These are phyloP conservation scores for Cercospora sp. DNA, from an alignment of 2,329 filamentous ascomycete species.

Conservation along the genomic window DNA sequence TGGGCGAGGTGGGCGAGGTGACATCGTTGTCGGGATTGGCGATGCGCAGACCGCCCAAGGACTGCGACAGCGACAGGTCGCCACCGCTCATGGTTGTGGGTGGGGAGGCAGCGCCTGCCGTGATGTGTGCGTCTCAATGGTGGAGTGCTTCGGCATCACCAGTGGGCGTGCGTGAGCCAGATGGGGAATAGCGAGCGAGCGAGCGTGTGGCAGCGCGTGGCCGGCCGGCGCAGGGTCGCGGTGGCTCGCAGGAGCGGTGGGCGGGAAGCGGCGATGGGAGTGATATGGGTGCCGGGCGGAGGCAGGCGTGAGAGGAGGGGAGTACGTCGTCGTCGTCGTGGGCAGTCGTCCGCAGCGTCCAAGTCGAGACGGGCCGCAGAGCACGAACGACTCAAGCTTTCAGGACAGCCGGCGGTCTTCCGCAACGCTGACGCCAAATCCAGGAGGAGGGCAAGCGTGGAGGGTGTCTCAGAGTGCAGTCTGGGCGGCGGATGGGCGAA, in stretches of 20 bases:
- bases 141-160: slow-evolving; percentile 14
- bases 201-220: slow-evolving; percentile 8
- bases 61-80: slow-evolving; percentile 88
- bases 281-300: neutral
- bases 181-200: slow-evolving; percentile 19
- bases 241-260: neutral
- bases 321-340: neutral
- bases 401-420: neutral
- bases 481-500: neutral
- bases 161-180: slow-evolving; percentile 1
- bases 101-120: slow-evolving; percentile 14
- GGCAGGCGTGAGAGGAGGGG: neutral
- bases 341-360: neutral
- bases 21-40: slow-evolving; percentile 83
- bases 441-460: neutral
- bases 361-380: neutral
- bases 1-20: slow-evolving; percentile 25
- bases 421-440: neutral
- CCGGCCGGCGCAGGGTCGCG: neutral
- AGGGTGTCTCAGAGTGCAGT: neutral
- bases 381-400: neutral
- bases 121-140: slow-evolving; percentile 13
- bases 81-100: slow-evolving; percentile 69
- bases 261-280: neutral
- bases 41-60: slow-evolving; percentile 90